Evolutionary conservation across 768 basidiomycete genomes (phyloP), one percentile per base, ranked within the genome.

Genomic region (Psilocybe azurescens): DNA sequence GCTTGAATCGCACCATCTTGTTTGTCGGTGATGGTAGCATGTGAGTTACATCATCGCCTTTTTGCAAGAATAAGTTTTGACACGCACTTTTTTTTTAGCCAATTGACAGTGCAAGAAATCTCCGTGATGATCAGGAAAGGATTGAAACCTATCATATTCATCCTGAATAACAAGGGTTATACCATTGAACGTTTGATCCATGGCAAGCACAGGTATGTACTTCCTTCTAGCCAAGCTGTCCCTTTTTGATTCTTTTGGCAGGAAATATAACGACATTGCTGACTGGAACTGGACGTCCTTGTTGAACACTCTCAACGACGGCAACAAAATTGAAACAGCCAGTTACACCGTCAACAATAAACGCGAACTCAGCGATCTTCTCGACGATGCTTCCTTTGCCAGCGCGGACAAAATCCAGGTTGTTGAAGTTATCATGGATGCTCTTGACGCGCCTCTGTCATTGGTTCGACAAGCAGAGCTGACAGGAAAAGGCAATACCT

Each of bases 1-100:
- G 79, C 4, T 76, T 86, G 46, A 81, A 86, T 3, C 79, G 96
- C 44, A 89, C 90, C 1, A 88, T 97, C 47, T 77, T 96, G 47
- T 96, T 97, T 73, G 81, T 93, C 3, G 95, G 95, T 5, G 93
- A 94, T 67, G 93, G 94, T 13, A 89, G 88, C 72, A 72, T 93
- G 86, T 91, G 67, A 74, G 88, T 74, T 20, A 6, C 29, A 8
- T 36, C n/a, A 57, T 20, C 56, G 60, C 69, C 56, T 6, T 11
- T 32, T 39, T 38, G 51, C 3, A n/a, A n/a, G 28, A 38, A 20
- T 53, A 5, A 30, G 11, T 64, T 10, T 56, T 70, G 2, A 67
- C 39, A n/a, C 5, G 14, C 14, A 18, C 16, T n/a, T n/a, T 30
- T 14, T 28, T 13, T 48, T 28, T n/a, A 91, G 89, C 50, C 91